Base-by-base conservation (phyloP, 306 rosid species). In the Dryas octopetala region DNA sequence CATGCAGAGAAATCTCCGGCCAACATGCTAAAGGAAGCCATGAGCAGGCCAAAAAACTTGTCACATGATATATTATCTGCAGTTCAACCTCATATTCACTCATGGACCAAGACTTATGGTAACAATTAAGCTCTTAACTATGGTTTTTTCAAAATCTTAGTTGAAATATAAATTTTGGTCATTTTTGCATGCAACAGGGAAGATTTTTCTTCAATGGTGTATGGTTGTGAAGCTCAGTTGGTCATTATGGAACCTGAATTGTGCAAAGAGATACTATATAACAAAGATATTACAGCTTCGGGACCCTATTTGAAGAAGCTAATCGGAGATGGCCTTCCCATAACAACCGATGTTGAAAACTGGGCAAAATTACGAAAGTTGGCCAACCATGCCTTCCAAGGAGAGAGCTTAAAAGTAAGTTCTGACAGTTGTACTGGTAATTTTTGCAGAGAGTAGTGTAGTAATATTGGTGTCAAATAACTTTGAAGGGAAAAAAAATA, bases 201-300 rank as follows among this genome's bases (percentile, higher is more conserved):
- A 48, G 45, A 75, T 19, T 11, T 79, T 48, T 63, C 75, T 83
- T 51, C 80, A 75, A 7, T 83, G 83, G 81, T 14, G 81, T 14
- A 7, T 60, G 86, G 83, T 4, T 10, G 38, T 60, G 65, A 38
- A 28, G 78, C 83, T 7, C 77, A 74, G 4, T 32, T 83, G 53
- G 15, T 83, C 4, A 45, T 83, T 5, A 66, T 80, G 5, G 86
- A 83, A 48, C 80, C 80, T 3, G 78, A 74, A 7, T 32, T 82
- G 76, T 62, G 76, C 66, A 82, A 62, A 23, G 86, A 82, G 46
- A 46, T 83, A 32, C 65, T 83, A 12, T 44, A 74, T 7, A 73
- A 83, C 70, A 72, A 62, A 75, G 78, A 79, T 23, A 41, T 59
- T 54, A 40, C 12, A 16, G 28, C 10, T 66, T 23, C 23, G 23